Evolutionary conservation across 306 rosid species (phyloP).

Genomic region (Vigna nakashimae): DNA sequence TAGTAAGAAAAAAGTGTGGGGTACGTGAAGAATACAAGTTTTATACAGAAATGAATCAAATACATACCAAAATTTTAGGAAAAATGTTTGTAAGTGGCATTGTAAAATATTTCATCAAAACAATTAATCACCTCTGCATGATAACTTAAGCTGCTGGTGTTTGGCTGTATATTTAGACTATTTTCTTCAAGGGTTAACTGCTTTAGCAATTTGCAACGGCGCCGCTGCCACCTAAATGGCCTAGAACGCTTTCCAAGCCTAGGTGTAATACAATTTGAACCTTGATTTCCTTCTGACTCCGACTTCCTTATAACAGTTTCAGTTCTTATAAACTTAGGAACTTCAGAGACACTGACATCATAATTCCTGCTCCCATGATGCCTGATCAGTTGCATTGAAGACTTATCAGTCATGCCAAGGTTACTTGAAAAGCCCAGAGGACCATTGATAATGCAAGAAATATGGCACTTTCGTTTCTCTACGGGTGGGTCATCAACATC

Average conservation of each 20-base stretch:
- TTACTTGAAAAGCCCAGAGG: conserved; percentile 42
- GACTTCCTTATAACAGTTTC: conserved; percentile 18
- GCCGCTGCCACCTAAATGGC: conserved; percentile 79
- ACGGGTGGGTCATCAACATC: conserved; percentile 39
- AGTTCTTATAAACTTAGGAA: conserved; percentile 36
- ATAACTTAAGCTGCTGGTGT: conserved; percentile 39
- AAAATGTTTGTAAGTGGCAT: conserved; percentile 4
- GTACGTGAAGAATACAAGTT: conserved; percentile 5
- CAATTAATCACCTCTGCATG: conserved; percentile 54
- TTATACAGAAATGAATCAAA: conserved; percentile 9
- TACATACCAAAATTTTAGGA: conserved; percentile 19
- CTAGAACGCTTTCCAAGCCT: conserved; percentile 64
- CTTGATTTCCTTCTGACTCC: conserved; percentile 45
- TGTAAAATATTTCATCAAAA: conserved; percentile 36
- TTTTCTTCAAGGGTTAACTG: conserved; percentile 48
- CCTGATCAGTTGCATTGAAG: conserved; percentile 41
- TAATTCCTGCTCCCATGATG: conserved; percentile 34
- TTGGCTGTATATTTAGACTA: conserved; percentile 28
- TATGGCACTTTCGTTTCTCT: conserved; percentile 46
- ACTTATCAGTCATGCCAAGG: conserved; percentile 32
- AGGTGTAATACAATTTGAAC: conserved; percentile 41
- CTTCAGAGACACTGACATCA: conserved; percentile 44
- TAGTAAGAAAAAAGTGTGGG: conserved; percentile 7
- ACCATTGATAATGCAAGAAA: conserved; percentile 42
- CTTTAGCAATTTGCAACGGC: conserved; percentile 55